Evolutionary conservation across 1,284 basidiomycete species (phyloP), one percentile per base, ranked within the genome.

Genomic region (Puccinia polysora): DNA sequence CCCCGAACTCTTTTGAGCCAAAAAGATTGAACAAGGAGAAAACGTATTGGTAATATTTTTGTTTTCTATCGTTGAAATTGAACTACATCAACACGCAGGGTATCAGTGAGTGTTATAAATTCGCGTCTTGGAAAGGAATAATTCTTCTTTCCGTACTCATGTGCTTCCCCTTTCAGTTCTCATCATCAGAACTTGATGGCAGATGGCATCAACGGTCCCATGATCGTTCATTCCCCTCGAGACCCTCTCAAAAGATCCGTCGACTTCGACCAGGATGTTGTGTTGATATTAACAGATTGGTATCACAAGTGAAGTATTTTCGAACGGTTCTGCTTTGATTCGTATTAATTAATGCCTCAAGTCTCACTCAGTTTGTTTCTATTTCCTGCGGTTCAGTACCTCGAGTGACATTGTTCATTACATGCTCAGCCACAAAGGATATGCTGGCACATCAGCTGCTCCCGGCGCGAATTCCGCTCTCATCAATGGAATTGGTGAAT

Each of bases 401-500:
- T 63, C 56, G 1, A 75, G 76, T 69, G 62, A 64, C 10, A 56
- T 49, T 2, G 20, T 49, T 20, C 15, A 34, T 30, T 8, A 43
- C 38, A 72, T 77, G 5, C 75, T 75, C 4, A 69, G 62, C 18
- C 69, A 73, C 30, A 20, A 45, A 7, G 75, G 74, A 15, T 77
- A 78, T 73, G 75, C 76, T 25, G 78, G 76, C 4, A 64, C 76
- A n/a, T 70, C 75, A 43, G 78, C 77, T 7, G 77, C 78, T 6
- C 77, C 78, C 1, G 78, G 78, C 0, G 80, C 83, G 0, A 77
- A 84, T 65, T 80, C 82, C 0, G 84, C 83, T 1, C 76, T 85
- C n/a, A 81, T 86, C 76, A 85, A 86, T 65, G 85, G 85, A 49
- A 36, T 71, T n/a, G 68, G 68, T 23, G 58, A 60, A 55, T 71